Evolutionary conservation across 768 basidiomycete species (phyloP), one percentile per base, ranked within the genome.

Genomic region (Tremella fuciformis): DNA sequence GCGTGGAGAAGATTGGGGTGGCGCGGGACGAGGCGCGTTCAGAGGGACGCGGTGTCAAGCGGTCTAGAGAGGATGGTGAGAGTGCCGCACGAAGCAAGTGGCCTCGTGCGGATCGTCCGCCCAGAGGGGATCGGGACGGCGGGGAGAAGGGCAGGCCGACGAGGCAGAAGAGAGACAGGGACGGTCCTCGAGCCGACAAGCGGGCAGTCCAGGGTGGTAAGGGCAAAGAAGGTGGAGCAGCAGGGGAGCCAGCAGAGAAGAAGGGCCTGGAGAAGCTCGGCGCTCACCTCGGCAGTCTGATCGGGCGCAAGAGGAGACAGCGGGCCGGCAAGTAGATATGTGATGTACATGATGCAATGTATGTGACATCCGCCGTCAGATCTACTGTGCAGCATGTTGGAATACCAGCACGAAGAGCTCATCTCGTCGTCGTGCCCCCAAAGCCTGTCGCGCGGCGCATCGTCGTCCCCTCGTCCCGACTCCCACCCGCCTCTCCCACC

Each of bases 381-480:
- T 34, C 29, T 34, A 34, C 29, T 34, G 16, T 48, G 50, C 38
- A 22, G 26, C 15, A 22, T 50, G 50, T 54, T 21, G 34, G 40
- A 26, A 41, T 37, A 15, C 18, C 19, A 40, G 37, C 26, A 6
- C 24, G 18, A 9, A 13, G 18, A n/a, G n/a, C 24, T 73, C 60
- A 91, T 60, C 89, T 81, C 24, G 86, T 85, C 60, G 77, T 84
- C 3, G 89, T 88, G 24, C 89, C 85, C 26, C 90, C 91, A 56
- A 87, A 83, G 0, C 88, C 90, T 15, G 88, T 88, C 69, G 88
- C 88, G 37, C 83, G 80, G 72, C 89, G 82, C 82, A 88, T 85
- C 48, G 88, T 83, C 22, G 41, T 55, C 21, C 48, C 46, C 4
- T 50, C 55, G 19, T 55, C 58, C 39, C 50, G 42, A 51, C 29